Percentiles rank a stretch among this genome's conserved stretches.
phyloP scores from a whole-genome alignment of 352 stramenopile genomes.

The Albugo laibachii region DNA sequence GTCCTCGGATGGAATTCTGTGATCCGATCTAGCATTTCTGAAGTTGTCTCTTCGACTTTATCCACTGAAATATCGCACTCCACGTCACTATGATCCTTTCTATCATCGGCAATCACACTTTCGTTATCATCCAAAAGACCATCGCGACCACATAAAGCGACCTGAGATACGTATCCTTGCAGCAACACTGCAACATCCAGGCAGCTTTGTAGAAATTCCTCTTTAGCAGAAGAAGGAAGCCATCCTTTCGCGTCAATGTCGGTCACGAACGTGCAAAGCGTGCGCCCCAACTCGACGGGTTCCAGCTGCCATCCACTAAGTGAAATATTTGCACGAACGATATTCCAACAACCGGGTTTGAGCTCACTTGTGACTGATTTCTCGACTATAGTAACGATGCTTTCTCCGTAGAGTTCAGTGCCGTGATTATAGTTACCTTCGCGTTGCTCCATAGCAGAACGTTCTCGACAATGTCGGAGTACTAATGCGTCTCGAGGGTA shows the following conservation, averaged over 20 bases:
- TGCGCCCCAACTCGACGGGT: conserved; percentile 32
- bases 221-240: conserved; percentile 20
- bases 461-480: conserved; percentile 51
- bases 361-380: conserved; percentile 65
- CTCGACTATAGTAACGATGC: conserved; percentile 50
- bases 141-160: conserved; percentile 11
- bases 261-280: conserved; percentile 50
- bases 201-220: conserved; percentile 29
- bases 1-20: conserved; percentile 44
- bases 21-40: not conserved
- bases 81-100: conserved; percentile 3
- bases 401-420: conserved; percentile 14
- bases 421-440: conserved; percentile 9
- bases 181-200: conserved; percentile 41
- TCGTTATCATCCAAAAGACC: conserved; percentile 12
- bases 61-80: conserved; percentile 9
- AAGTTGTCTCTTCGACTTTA: conserved; percentile 14
- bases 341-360: conserved; percentile 17
- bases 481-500: conserved; percentile 43
- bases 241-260: conserved; percentile 39
- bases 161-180: conserved; percentile 7
- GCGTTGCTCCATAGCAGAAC: conserved; percentile 20
- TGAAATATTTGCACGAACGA: conserved; percentile 34
- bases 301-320: conserved; percentile 61
- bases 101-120: conserved; percentile 20